phyloP scores from a whole-genome alignment of 2,329 filamentous ascomycete genomes.

The Trichoderma sp. region DNA sequence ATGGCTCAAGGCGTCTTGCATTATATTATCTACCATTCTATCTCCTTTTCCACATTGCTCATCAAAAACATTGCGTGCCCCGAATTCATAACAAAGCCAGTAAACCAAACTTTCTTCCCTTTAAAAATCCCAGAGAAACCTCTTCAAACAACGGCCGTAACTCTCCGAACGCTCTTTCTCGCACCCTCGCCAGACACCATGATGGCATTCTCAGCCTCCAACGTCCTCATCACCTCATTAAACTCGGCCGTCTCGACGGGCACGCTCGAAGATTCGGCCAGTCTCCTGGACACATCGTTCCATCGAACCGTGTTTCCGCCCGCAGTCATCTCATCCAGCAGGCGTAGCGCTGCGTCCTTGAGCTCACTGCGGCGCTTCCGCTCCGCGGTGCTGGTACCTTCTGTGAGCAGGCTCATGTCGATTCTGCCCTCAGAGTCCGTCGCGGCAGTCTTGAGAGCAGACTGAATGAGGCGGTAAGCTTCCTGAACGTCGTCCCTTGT shows the following conservation, averaged over 20 bases:
- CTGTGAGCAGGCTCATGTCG: conserved; percentile 92
- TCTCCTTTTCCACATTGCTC: not conserved
- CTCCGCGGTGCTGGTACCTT: conserved; percentile 89
- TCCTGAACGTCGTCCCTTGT: conserved; percentile 81
- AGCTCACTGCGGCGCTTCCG: conserved; percentile 78
- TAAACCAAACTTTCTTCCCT: not conserved
- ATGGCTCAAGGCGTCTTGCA: not conserved
- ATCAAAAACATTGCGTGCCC: not conserved
- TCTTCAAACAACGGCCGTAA: conserved; percentile 50
- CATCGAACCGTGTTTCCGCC: conserved; percentile 67
- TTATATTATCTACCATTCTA: conserved; percentile 5
- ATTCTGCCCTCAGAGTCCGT: conserved; percentile 91
- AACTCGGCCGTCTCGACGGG: conserved; percentile 78
- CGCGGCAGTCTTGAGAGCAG: conserved; percentile 93
- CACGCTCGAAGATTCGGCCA: conserved; percentile 68
- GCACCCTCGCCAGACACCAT: conserved; percentile 81
- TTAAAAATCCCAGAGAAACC: not conserved
- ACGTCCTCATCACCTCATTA: conserved; percentile 69
- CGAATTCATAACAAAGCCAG: not conserved
- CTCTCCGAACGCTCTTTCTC: conserved; percentile 74
- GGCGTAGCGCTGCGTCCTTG: conserved; percentile 69
- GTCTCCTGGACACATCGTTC: conserved; percentile 69
- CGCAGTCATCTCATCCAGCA: conserved; percentile 78
- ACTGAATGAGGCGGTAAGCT: conserved; percentile 88
- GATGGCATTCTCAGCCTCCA: conserved; percentile 83